Evolutionary conservation across 441 rosid species (phyloP).

Genomic region (Jatropha multifida): DNA sequence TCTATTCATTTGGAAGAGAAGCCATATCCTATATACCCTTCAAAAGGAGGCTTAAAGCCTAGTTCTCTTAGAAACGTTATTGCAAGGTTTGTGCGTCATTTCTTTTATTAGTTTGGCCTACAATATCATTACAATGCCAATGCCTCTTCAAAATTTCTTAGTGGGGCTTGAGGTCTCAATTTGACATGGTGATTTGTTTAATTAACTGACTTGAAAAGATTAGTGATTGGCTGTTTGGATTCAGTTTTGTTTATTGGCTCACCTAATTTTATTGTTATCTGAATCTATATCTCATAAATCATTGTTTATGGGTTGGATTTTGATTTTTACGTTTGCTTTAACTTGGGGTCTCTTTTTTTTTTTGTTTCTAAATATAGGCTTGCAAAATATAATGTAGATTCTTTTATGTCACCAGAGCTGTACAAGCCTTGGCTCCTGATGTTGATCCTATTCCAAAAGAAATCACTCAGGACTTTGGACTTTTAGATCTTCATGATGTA

Average conservation of each 20-base stretch:
- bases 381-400: conserved; percentile 9
- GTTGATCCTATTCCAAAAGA: conserved; percentile 84
- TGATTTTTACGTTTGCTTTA: background rate
- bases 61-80: conserved; percentile 63
- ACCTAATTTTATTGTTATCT: background rate
- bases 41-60: conserved; percentile 86
- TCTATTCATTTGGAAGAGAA: conserved; percentile 54
- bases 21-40: conserved; percentile 59
- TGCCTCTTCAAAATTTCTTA: background rate
- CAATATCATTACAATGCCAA: background rate
- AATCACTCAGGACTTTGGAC: conserved; percentile 62
- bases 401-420: conserved; percentile 49
- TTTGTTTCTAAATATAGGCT: conserved; percentile 4
- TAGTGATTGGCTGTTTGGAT: conserved; percentile 4
- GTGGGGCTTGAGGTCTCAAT: background rate
- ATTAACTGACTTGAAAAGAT: conserved; percentile 3
- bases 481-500: conserved; percentile 69
- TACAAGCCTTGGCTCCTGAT: conserved; percentile 50
- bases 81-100: conserved; percentile 54
- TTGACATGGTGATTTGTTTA: background rate
- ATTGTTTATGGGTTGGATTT: background rate
- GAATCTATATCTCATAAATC: background rate
- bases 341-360: background rate
- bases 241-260: background rate
- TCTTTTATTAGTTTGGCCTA: conserved; percentile 10